Conservation (phyloP, 345 rosid genomes). For the Brassica napus region Da-Ae NC_063442.1:5320501-5321000, state of each 20-base stretch:
- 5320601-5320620: constrained; percentile 27
- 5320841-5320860: constrained; percentile 34
- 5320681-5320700: neutral
- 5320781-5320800: constrained; percentile 10
- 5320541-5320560: constrained; percentile 34
- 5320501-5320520: constrained; percentile 16
- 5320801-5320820: constrained; percentile 36
- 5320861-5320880: constrained; percentile 35
- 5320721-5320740: constrained; percentile 40
- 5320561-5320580: constrained; percentile 42
- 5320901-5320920: constrained; percentile 17
- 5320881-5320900: constrained; percentile 2
- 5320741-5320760: constrained; percentile 30
- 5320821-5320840: constrained; percentile 43
- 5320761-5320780: constrained; percentile 7
- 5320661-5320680: constrained; percentile 34
- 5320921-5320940: neutral
- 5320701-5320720: neutral
- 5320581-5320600: constrained; percentile 34
- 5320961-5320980: neutral
- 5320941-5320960: neutral
- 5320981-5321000: neutral
- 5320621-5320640: constrained; percentile 11
- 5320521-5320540: constrained; percentile 26
- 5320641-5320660: constrained; percentile 39